Base-by-base conservation (phyloP, 163 green algal species). In the Scenedesmus sp. region DNA sequence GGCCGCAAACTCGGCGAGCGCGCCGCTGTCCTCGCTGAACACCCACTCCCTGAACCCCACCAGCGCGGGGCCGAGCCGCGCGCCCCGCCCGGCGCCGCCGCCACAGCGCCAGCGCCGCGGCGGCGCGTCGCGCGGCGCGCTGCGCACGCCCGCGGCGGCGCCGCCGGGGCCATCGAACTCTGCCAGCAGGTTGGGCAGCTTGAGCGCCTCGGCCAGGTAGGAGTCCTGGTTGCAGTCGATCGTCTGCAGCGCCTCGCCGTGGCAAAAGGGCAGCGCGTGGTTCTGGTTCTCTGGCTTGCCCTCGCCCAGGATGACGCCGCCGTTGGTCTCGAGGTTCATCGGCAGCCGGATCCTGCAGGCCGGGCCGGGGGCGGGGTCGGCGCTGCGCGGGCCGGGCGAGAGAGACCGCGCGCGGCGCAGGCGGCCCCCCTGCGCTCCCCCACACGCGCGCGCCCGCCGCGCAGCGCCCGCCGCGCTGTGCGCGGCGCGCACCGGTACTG, bases 261-360 rank as follows among this genome's bases (percentile, higher is more conserved):
- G 90, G 65, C 87, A 92, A 80, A 97, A 98, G 66, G 96, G 94
- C 75, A 91, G 86, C 3, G 93, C 88, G 60, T 94, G 88, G 86
- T 98, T 98, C 84, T 98, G 94, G 83, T 98, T 98, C 89, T 98
- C 94, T 2, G 94, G 94, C 86, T 98, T 98, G 69, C 93, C 93
- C 85, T 97, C 93, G 2, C 93, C 93, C 13, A 97, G 77, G 60
- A 97, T 92, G n/a, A 94, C 81, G 39, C 90, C 90, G 33, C 82
- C 84, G 5, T 65, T 63, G 53, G 74, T 86, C 67, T 89, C 81
- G 7, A 80, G 78, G 82, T 96, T 94, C 24, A 85, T 65, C 0
- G 93, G 93, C 78, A 97, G 84, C 17, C 88, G 81, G 56, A 98
- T 83, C 17, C 90, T 85, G 84, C 83, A 87, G 54, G 53, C 15